A percentile compares a stretch with the other conserved stretches of the same genome.
phyloP scores from a whole-genome alignment of 257 asterid species.

The Nicotiana tabacum region DNA sequence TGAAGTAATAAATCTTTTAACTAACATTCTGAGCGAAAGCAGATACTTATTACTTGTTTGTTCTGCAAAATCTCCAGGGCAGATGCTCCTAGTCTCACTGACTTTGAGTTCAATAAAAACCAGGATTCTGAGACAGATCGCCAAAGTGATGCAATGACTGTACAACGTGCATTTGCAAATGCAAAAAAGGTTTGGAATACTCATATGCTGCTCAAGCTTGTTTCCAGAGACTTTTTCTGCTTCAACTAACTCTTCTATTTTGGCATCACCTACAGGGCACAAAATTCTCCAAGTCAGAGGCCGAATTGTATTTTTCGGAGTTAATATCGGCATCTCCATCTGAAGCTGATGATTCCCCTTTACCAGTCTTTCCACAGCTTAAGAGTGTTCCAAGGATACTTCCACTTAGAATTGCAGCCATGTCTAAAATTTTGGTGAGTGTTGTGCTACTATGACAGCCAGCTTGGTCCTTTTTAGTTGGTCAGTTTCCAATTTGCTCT shows the following conservation, averaged over 20 bases:
- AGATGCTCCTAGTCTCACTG: conserved; percentile 54
- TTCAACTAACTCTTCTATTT: conserved; percentile 19
- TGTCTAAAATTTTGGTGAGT: conserved; percentile 88
- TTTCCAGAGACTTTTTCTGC: conserved; percentile 9
- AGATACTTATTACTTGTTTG: conserved; percentile 15
- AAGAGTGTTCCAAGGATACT: conserved; percentile 59
- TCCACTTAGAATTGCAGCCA: conserved; percentile 80
- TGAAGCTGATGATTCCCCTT: conserved; percentile 35
- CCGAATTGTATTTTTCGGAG: conserved; percentile 58
- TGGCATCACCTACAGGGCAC: conserved; percentile 46
- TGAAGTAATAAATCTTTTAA: conserved; percentile 3
- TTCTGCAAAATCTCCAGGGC: conserved; percentile 38
- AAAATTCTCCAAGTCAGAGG: conserved; percentile 62
- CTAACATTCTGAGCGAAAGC: neutral
- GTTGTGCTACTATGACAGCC: conserved; percentile 1
- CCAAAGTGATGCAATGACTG: conserved; percentile 82
- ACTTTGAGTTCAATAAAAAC: conserved; percentile 44
- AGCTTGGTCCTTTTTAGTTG: conserved; percentile 5
- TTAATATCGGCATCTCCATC: conserved; percentile 55
- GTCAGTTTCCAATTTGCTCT: neutral
- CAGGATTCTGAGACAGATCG: conserved; percentile 65
- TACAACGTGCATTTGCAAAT: conserved; percentile 89
- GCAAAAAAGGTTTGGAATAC: conserved; percentile 50
- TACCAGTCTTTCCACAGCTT: conserved; percentile 74
- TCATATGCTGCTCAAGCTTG: conserved; percentile 4